Conservation (phyloP, 2,329 filamentous ascomycete species). For the Didymella pinodella region DNA sequence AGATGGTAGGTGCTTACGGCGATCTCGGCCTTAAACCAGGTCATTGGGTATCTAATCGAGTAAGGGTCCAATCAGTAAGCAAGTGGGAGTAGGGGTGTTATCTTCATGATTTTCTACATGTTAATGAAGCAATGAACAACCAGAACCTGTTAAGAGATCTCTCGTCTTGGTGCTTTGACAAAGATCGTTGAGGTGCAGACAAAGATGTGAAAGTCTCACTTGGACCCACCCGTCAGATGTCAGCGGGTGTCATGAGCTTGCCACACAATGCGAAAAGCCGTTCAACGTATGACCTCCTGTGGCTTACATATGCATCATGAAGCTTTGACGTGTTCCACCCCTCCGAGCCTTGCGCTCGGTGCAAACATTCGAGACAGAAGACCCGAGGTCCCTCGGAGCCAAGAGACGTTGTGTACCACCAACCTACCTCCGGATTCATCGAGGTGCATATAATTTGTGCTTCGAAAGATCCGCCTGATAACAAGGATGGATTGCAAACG, state of each 20-base stretch:
- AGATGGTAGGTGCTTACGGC: conserved; percentile 8
- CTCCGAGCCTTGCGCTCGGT: neutral
- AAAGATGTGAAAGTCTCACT: neutral
- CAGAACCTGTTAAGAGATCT: too few species aligned
- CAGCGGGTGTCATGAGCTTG: conserved; percentile 1
- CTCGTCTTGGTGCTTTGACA: neutral
- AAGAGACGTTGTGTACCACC: conserved; percentile 18
- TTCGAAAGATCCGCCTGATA: conserved; percentile 1
- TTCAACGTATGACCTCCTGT: neutral
- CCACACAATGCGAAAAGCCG: neutral
- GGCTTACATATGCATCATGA: neutral
- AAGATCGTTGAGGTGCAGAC: neutral
- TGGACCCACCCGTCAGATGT: conserved; percentile 3
- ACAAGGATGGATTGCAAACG: neutral
- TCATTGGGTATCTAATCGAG: conserved; percentile 1
- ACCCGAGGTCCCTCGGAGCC: neutral
- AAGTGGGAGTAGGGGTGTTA: conserved; percentile 4
- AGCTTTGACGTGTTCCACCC: neutral
- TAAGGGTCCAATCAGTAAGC: conserved; percentile 5
- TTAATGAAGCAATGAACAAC: conserved; percentile 17
- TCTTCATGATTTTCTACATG: neutral
- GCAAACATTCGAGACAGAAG: neutral
- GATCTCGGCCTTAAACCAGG: conserved; percentile 14
- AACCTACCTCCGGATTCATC: neutral
- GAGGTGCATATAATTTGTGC: conserved; percentile 9